phyloP scores from a whole-genome alignment of 176 grass and related monocot species.

The Dactylis glomerata region DNA sequence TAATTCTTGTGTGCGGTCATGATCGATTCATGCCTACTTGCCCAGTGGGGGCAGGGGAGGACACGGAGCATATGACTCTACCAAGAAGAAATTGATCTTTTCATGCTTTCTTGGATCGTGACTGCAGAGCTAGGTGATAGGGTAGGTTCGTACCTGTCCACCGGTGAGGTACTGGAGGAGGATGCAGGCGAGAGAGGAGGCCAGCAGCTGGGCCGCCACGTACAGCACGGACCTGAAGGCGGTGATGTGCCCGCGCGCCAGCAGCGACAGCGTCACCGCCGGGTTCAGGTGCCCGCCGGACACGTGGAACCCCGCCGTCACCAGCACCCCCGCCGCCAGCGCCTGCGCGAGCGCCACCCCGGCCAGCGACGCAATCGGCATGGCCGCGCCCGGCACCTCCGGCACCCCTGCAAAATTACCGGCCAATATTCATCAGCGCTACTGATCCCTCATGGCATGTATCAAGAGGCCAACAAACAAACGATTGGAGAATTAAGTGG shows the following conservation, averaged over 20 bases:
- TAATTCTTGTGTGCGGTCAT: neutral
- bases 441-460: neutral
- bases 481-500: neutral
- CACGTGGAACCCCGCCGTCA: conserved; percentile 53
- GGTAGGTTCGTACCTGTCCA: conserved; percentile 34
- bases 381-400: conserved; percentile 6
- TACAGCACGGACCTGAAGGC: conserved; percentile 59
- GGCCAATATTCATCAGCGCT: neutral
- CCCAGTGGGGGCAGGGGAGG: neutral
- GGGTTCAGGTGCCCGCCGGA: conserved; percentile 89
- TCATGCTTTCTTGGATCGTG: neutral
- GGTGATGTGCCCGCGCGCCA: conserved; percentile 71
- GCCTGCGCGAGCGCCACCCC: conserved; percentile 43
- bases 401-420: neutral
- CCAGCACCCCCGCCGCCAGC: conserved; percentile 45
- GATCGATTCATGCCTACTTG: neutral
- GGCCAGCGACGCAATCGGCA: conserved; percentile 43
- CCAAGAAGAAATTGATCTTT: neutral
- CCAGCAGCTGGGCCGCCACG: conserved; percentile 73
- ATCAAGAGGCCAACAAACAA: neutral
- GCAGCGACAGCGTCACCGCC: conserved; percentile 80
- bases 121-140: neutral
- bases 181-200: conserved; percentile 56
- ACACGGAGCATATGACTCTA: neutral
- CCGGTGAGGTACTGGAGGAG: conserved; percentile 52